A percentile compares a stretch with the other conserved stretches of the same genome.
Evolutionary conservation across 495 filamentous ascomycete genomes (phyloP).

Genomic region (Hypoxylon cercidicola): DNA sequence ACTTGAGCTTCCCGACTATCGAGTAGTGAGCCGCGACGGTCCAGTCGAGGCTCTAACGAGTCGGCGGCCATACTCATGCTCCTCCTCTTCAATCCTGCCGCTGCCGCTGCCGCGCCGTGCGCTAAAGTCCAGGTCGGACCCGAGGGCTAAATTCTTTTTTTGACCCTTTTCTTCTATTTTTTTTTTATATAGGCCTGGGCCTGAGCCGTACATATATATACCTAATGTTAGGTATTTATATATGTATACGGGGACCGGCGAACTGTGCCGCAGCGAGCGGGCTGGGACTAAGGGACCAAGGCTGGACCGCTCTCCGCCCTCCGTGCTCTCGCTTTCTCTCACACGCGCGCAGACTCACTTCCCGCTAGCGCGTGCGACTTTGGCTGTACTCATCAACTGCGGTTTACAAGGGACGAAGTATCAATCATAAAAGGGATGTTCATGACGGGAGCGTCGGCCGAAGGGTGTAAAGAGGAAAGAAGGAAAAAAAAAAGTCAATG

Average conservation of each 20-base stretch:
- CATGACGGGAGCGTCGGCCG: constrained; percentile 39
- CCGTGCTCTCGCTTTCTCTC: constrained; percentile 41
- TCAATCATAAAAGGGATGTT: constrained; percentile 41
- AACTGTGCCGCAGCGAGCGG: constrained; percentile 39
- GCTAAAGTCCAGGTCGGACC: constrained; percentile 34
- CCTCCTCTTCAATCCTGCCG: constrained; percentile 26
- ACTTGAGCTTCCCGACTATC: constrained; percentile 44
- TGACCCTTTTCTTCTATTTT: constrained; percentile 3
- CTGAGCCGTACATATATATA: constrained; percentile 35
- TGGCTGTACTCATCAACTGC: constrained; percentile 46
- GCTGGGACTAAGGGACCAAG: constrained; percentile 27
- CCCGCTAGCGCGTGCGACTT: constrained; percentile 38
- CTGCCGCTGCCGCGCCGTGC: constrained; percentile 26
- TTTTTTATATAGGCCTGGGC: constrained; percentile 25
- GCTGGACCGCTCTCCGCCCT: constrained; percentile 42
- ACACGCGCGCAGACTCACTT: constrained; percentile 44
- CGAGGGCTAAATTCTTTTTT: constrained; percentile 9
- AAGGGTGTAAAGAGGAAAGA: constrained; percentile 26
- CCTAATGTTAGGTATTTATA: neutral
- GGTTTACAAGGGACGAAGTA: constrained; percentile 31
- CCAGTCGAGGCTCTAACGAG: constrained; percentile 45
- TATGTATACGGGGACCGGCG: constrained; percentile 23
- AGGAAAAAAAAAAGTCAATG: constrained; percentile 35
- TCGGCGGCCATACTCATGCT: constrained; percentile 45
- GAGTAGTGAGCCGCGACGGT: constrained; percentile 46